These are phyloP conservation scores for Rhodomyrtus tomentosa DNA, from an alignment of 345 rosid genomes.

Conservation along the genomic window DNA sequence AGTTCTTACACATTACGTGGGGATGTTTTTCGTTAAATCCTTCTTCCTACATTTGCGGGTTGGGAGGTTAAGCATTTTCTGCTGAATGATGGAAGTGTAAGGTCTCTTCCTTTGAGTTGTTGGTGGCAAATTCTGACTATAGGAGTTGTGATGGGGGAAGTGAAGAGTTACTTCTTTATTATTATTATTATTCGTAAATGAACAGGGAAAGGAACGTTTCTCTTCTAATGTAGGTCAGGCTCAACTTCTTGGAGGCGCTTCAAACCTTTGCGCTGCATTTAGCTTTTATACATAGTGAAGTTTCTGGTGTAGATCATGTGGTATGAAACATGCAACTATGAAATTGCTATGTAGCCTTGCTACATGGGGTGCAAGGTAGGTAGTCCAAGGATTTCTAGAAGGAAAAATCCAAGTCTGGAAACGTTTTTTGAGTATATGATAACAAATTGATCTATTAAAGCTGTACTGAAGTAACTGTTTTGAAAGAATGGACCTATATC, in stretches of 20 bases:
- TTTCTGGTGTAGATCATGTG: neutral
- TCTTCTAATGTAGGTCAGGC: neutral
- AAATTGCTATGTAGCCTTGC: neutral
- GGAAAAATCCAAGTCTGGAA: neutral
- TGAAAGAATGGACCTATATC: neutral
- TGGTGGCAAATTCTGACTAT: neutral
- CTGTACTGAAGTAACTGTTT: neutral
- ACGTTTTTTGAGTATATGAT: neutral
- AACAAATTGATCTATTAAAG: neutral
- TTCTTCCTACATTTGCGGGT: neutral
- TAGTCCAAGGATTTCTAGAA: neutral
- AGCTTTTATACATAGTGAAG: neutral
- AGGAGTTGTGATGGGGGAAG: neutral
- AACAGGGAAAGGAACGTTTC: neutral
- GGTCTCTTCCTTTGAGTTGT: neutral
- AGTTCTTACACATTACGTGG: neutral
- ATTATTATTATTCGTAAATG: neutral
- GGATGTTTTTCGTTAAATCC: neutral
- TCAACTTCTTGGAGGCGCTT: neutral
- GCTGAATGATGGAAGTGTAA: neutral
- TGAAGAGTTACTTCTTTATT: neutral
- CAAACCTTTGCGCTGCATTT: neutral
- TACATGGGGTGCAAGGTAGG: neutral
- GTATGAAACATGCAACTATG: neutral
- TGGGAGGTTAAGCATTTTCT: neutral